A percentile compares a stretch with the other conserved stretches of the same genome.
Evolutionary conservation across 352 stramenopile genomes (phyloP).

Genomic region (Pythium apleroticum): DNA sequence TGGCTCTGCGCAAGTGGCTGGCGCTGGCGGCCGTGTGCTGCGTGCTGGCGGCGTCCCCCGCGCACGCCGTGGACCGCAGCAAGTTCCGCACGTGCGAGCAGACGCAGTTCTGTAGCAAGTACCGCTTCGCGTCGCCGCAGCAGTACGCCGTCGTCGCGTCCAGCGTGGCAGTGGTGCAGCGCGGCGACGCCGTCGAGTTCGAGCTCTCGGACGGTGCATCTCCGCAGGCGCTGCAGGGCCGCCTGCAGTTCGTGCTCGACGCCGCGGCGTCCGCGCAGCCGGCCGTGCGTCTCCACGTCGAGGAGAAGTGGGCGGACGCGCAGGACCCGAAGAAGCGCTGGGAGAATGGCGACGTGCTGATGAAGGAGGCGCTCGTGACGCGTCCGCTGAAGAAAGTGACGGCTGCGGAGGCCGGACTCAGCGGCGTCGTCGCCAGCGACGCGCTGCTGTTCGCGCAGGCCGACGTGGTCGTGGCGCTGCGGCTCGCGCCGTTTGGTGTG

Average conservation of each 20-base stretch:
- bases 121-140: slow-evolving; percentile 39
- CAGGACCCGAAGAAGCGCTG: slow-evolving; percentile 57
- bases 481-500: slow-evolving; percentile 54
- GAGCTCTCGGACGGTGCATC: slow-evolving; percentile 34
- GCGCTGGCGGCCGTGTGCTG: slow-evolving; percentile 6
- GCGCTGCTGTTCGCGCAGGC: slow-evolving; percentile 41
- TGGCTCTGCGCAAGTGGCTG: slow-evolving; percentile 8
- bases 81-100: slow-evolving; percentile 99
- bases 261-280: slow-evolving; percentile 35
- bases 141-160: slow-evolving; percentile 36
- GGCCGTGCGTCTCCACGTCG: slow-evolving; percentile 54
- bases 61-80: slow-evolving; percentile 91
- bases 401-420: slow-evolving; percentile 35
- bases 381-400: slow-evolving; percentile 42
- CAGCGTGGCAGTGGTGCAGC: slow-evolving; percentile 30
- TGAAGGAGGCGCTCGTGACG: slow-evolving; percentile 30
- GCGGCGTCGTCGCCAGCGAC: slow-evolving; percentile 22
- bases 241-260: slow-evolving; percentile 54
- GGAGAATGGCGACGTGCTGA: slow-evolving; percentile 53
- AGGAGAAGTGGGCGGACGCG: slow-evolving; percentile 52
- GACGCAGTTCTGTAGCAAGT: slow-evolving; percentile 96
- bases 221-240: slow-evolving; percentile 34
- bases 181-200: slow-evolving; percentile 44
- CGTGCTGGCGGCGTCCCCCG: slow-evolving; percentile 4
- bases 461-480: slow-evolving; percentile 51